phyloP scores from a whole-genome alignment of 805 yeast genomes.

The Blastobotrys robertii region DNA sequence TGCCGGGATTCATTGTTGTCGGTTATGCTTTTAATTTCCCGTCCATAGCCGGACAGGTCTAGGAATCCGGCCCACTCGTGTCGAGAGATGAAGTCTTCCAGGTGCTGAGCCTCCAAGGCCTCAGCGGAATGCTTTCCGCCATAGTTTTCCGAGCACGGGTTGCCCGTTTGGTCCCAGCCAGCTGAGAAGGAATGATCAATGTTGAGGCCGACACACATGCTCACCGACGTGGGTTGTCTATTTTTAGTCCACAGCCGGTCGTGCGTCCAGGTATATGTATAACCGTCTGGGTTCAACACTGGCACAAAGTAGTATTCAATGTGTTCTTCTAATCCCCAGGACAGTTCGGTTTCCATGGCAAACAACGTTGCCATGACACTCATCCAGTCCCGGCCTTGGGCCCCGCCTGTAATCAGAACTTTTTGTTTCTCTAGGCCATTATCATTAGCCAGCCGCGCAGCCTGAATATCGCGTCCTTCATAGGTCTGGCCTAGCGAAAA shows the following conservation, averaged over 20 bases:
- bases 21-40: not conserved
- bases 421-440: constrained; percentile 13
- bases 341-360: constrained; percentile 30
- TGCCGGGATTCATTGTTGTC: not conserved
- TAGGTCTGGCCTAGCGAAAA: constrained; percentile 66
- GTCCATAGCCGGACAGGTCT: constrained; percentile 36
- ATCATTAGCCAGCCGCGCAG: constrained; percentile 44
- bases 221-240: constrained; percentile 60
- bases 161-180: constrained; percentile 29
- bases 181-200: constrained; percentile 65
- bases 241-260: constrained; percentile 88
- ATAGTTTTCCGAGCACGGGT: constrained; percentile 76
- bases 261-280: constrained; percentile 66
- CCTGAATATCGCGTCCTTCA: constrained; percentile 64
- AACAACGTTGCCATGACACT: constrained; percentile 62
- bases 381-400: constrained; percentile 89
- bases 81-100: constrained; percentile 14
- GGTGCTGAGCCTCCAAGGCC: constrained; percentile 40
- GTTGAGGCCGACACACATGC: constrained; percentile 72
- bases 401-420: constrained; percentile 70
- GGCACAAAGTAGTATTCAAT: constrained; percentile 74
- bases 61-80: constrained; percentile 50
- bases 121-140: constrained; percentile 68
- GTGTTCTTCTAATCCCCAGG: constrained; percentile 44
- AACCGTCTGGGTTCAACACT: constrained; percentile 86